Evolutionary conservation across 1,284 basidiomycete species (phyloP).

Genomic region (Malassezia sp.): DNA sequence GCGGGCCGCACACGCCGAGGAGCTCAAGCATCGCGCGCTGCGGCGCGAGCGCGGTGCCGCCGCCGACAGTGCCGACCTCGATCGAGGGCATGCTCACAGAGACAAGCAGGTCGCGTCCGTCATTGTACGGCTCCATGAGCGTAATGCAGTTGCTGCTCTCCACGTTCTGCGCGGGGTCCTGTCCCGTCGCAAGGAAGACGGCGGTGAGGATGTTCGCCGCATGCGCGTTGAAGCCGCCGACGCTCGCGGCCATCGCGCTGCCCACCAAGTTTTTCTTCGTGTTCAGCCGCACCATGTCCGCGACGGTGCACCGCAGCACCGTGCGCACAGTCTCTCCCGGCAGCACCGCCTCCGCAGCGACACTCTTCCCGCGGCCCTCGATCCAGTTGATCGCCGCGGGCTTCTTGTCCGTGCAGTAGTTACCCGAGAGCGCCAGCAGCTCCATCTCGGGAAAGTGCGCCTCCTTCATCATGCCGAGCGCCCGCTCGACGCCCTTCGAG

Average conservation of each 20-base stretch:
- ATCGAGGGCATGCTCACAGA: constrained; percentile 46
- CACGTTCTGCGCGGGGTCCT: constrained; percentile 98
- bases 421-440: constrained; percentile 85
- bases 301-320: constrained; percentile 91
- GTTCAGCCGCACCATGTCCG: constrained; percentile 80
- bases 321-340: constrained; percentile 75
- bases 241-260: constrained; percentile 89
- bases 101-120: constrained; percentile 70
- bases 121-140: constrained; percentile 87
- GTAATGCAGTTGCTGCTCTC: constrained; percentile 98
- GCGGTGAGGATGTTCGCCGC: constrained; percentile 93
- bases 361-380: constrained; percentile 91
- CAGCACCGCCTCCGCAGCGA: constrained; percentile 88
- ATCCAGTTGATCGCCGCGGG: constrained; percentile 99
- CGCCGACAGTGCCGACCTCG: constrained; percentile 66
- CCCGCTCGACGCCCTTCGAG: constrained; percentile 59
- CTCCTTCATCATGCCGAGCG: constrained; percentile 65
- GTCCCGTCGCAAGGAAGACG: constrained; percentile 87
- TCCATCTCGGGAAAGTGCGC: constrained; percentile 81
- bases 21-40: constrained; percentile 44
- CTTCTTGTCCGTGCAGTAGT: constrained; percentile 99
- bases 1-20: constrained; percentile 40
- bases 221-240: constrained; percentile 98
- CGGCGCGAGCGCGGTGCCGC: constrained; percentile 58
- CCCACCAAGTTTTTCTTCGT: constrained; percentile 96